phyloP scores from a whole-genome alignment of 208 protist genomes.

The Crithidia expoeki region DNA sequence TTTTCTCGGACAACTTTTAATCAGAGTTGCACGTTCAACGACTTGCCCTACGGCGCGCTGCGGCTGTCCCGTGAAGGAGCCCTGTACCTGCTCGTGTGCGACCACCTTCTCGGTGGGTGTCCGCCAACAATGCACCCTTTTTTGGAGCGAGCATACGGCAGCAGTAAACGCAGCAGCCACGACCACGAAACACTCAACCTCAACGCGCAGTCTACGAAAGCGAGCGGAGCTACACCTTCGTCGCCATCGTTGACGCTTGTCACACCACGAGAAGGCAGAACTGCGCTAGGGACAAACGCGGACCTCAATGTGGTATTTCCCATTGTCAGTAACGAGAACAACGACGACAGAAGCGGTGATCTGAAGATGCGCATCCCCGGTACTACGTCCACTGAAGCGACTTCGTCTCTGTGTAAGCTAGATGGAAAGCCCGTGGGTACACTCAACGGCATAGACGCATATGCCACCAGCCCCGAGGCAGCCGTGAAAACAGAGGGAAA shows the following conservation, averaged over 20 bases:
- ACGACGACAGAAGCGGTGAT: not conserved
- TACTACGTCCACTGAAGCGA: not conserved
- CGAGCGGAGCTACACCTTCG: not conserved
- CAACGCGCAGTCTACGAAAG: not conserved
- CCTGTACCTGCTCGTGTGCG: conserved; percentile 74
- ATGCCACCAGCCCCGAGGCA: no score
- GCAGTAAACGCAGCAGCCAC: not conserved
- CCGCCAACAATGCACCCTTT: conserved; percentile 83
- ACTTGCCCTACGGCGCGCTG: conserved; percentile 50
- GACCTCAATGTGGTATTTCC: conserved; percentile 31
- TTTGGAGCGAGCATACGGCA: conserved; percentile 31
- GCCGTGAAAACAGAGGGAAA: not conserved
- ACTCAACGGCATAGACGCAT: not conserved
- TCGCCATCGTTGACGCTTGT: not conserved
- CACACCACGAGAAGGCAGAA: not conserved
- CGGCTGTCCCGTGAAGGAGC: conserved; percentile 46
- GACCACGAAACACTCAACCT: not conserved
- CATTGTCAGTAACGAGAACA: not conserved
- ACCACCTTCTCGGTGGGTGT: conserved; percentile 64
- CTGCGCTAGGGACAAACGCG: not conserved
- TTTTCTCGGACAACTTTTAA: conserved; percentile 34
- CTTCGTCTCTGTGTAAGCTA: not conserved
- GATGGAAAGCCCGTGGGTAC: conserved; percentile 9
- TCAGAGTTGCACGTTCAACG: conserved; percentile 29
- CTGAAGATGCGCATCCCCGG: not conserved